phyloP scores from a whole-genome alignment of 1,284 basidiomycete genomes.

The Ustilago vetiveriae region DNA sequence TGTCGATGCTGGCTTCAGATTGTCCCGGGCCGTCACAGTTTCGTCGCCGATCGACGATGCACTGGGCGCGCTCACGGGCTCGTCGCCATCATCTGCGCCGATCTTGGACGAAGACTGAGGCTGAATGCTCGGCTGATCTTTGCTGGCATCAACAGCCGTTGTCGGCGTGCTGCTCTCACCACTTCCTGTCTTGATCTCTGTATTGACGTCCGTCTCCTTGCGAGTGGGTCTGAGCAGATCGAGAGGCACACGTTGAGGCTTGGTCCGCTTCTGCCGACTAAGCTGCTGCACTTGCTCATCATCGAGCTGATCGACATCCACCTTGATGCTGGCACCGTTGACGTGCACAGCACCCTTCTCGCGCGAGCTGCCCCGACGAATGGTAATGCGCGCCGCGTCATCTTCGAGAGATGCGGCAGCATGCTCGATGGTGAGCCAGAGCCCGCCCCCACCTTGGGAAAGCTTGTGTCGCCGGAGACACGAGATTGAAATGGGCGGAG shows the following conservation, averaged over 20 bases:
- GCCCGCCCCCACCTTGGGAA: slow-evolving; percentile 85
- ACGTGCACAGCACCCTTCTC: slow-evolving; percentile 85
- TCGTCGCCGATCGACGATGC: not conserved
- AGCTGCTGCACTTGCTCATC: slow-evolving; percentile 88
- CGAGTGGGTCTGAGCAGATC: slow-evolving; percentile 71
- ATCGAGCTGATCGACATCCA: slow-evolving; percentile 90
- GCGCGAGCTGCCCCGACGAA: slow-evolving; percentile 74
- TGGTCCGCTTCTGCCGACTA: slow-evolving; percentile 83
- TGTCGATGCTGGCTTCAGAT: not conserved
- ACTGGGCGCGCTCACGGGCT: not conserved
- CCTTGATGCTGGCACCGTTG: slow-evolving; percentile 84
- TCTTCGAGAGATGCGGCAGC: slow-evolving; percentile 80
- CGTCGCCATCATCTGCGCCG: not conserved
- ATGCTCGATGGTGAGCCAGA: slow-evolving; percentile 96
- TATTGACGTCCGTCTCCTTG: slow-evolving; percentile 7
- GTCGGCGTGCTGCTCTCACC: slow-evolving; percentile 2
- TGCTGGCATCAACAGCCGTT: not conserved
- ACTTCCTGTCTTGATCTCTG: not conserved
- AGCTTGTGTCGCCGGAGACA: slow-evolving; percentile 87
- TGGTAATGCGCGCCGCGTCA: slow-evolving; percentile 74
- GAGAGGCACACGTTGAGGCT: slow-evolving; percentile 85
- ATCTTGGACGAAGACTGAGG: not conserved
- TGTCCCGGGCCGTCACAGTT: slow-evolving; percentile 6
- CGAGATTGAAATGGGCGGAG: slow-evolving; percentile 84
- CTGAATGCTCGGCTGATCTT: slow-evolving; percentile 5